Evolutionary conservation across 2,329 filamentous ascomycete species (phyloP), one percentile per base, ranked within the genome.

Genomic region (Herpotrichia juniperi): DNA sequence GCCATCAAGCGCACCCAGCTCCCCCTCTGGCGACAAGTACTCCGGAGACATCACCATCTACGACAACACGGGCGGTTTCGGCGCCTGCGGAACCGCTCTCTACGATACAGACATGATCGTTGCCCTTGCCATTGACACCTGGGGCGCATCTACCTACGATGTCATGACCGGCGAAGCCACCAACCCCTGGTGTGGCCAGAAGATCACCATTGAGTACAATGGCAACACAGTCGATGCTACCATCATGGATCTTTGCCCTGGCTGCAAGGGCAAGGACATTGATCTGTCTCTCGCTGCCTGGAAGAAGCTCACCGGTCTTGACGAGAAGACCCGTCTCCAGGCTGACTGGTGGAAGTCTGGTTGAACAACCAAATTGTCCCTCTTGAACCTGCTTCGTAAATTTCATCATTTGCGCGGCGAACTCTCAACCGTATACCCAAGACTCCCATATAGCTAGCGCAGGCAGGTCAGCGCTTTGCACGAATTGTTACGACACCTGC

Each of bases 391-490:
- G 26, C 47, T 54, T 50, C 51, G 54, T 49, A 57, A 53, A 60
- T 53, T 35, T 48, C 56, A 48, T 50, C 56, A 53, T 67, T 60
- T 57, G 61, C 59, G 59, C 61, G 63, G 58, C 58, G n/a, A n/a
- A n/a, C n/a, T n/a, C 50, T 58, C 51, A 19, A 47, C 51, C 30
- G 59, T 65, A 69, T 68, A 67, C 68, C 65, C 62, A 57, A 57
- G 53, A 62, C 62, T 58, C 55, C 51, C 37, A n/a, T 56, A 59
- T 64, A 54, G 68, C 69, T 73, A 72, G 69, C 70, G 70, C 70
- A 67, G 67, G 64, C 70, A 66, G 68, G 52, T 72, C 69, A 71
- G 70, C 70, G 70, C 70, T 73, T 71, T 72, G 68, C 67, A 73
- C 66, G 70, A 73, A 65, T 60, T 54, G 58, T 69, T 57, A 70